Evolutionary conservation across 1,284 basidiomycete species (phyloP).

Genomic region (Austroboletus novae-zelandiae): DNA sequence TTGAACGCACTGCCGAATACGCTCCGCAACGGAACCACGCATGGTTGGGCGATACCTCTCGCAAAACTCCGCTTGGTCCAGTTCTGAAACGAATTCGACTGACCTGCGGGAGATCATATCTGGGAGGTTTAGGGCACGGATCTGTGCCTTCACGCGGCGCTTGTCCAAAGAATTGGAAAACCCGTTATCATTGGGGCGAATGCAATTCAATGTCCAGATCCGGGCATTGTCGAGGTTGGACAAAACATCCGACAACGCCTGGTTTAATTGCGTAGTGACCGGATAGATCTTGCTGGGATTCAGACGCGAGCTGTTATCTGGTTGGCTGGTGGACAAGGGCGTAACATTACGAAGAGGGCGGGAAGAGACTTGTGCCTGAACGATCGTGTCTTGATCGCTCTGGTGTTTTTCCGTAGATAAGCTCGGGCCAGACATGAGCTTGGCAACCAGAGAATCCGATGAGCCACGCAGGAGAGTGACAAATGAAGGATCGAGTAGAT

Average conservation of each 20-base stretch:
- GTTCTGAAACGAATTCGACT: slow-evolving; percentile 69
- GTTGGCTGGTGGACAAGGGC: slow-evolving; percentile 40
- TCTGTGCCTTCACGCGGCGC: slow-evolving; percentile 78
- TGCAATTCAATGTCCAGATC: slow-evolving; percentile 80
- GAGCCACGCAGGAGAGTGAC: slow-evolving; percentile 78
- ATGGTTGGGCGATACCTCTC: slow-evolving; percentile 76
- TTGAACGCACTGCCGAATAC: slow-evolving; percentile 68
- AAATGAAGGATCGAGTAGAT: slow-evolving; percentile 83
- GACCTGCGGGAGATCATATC: slow-evolving; percentile 66
- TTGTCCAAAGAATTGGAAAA: slow-evolving; percentile 88
- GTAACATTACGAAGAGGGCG: slow-evolving; percentile 59
- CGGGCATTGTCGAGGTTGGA: slow-evolving; percentile 60
- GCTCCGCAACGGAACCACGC: slow-evolving; percentile 64
- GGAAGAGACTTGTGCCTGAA: slow-evolving; percentile 90
- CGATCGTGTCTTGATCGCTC: slow-evolving; percentile 80
- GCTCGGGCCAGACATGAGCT: slow-evolving; percentile 86
- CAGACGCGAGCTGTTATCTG: slow-evolving; percentile 46
- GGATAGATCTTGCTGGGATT: slow-evolving; percentile 79
- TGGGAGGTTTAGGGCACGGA: slow-evolving; percentile 71
- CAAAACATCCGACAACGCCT: slow-evolving; percentile 71
- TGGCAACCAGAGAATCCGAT: slow-evolving; percentile 74
- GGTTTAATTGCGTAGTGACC: slow-evolving; percentile 81
- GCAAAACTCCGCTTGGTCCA: slow-evolving; percentile 67
- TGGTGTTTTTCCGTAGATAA: slow-evolving; percentile 83
- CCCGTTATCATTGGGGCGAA: slow-evolving; percentile 88